Evolutionary conservation across 2,329 filamentous ascomycete genomes (phyloP).

Genomic region (Fusarium nisikadoi): DNA sequence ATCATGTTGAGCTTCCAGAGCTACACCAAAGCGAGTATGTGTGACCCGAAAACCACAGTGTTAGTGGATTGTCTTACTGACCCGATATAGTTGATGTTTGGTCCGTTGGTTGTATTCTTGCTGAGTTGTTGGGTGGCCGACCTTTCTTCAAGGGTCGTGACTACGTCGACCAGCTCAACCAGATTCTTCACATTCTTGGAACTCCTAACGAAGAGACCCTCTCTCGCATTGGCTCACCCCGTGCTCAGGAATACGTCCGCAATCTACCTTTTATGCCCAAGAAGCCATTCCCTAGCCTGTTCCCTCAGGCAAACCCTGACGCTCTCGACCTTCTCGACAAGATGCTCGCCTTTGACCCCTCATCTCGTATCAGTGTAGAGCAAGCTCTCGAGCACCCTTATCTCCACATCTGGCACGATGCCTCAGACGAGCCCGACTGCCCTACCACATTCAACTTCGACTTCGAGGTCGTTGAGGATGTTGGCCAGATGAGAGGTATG

Average conservation of each 20-base stretch:
- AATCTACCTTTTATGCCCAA: constrained; percentile 97
- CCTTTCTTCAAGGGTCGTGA: constrained; percentile 99
- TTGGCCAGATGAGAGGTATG: constrained; percentile 95
- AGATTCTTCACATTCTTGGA: constrained; percentile 97
- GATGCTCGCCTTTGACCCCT: constrained; percentile 98
- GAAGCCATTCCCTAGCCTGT: constrained; percentile 86
- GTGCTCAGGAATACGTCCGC: constrained; percentile 97
- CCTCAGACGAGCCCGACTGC: constrained; percentile 93
- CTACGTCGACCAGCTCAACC: constrained; percentile 99
- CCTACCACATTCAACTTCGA: constrained; percentile 97
- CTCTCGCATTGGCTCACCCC: constrained; percentile 90
- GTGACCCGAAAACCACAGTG: background rate
- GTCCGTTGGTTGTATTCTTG: constrained; percentile 98
- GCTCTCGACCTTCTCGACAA: constrained; percentile 94
- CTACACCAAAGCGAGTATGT: constrained; percentile 99
- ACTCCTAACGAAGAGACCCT: constrained; percentile 97
- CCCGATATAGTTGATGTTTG: constrained; percentile 89
- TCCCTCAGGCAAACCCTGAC: constrained; percentile 94
- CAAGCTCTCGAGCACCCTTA: constrained; percentile 96
- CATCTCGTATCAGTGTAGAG: constrained; percentile 92
- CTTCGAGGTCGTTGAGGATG: constrained; percentile 97
- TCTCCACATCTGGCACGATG: constrained; percentile 97
- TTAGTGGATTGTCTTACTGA: constrained; percentile 14
- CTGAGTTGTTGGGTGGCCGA: constrained; percentile 92
- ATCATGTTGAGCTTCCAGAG: constrained; percentile 99